These are phyloP conservation scores for Cerrena zonata DNA, from an alignment of 1,284 basidiomycete genomes.

Conservation along the genomic window DNA sequence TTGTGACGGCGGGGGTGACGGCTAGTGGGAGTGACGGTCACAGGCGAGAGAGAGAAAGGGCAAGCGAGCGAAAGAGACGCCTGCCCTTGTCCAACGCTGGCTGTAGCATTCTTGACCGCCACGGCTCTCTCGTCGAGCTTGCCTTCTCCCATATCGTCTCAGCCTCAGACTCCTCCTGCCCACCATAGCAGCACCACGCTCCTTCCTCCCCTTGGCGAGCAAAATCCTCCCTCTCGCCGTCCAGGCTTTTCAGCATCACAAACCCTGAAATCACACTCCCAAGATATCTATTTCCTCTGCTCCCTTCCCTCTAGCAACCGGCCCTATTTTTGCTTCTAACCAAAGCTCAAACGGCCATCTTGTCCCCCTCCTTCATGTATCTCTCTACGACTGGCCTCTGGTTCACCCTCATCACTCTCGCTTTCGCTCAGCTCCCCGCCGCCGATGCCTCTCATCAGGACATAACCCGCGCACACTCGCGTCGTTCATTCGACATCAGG, in stretches of 20 bases:
- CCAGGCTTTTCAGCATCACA: slow-evolving; percentile 14
- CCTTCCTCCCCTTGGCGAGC: slow-evolving; percentile 7
- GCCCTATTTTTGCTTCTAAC: neutral
- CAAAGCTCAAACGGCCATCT: slow-evolving; percentile 6
- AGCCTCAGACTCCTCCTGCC: slow-evolving; percentile 11
- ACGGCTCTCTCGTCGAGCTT: slow-evolving; percentile 7
- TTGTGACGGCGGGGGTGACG: neutral
- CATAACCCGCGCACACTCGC: slow-evolving; percentile 33
- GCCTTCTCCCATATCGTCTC: slow-evolving; percentile 9
- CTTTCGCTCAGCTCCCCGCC: slow-evolving; percentile 33
- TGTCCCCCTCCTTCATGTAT: neutral
- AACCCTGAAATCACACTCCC: too few species aligned
- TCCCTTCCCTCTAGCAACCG: neutral
- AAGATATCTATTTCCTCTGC: too few species aligned
- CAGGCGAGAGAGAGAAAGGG: too few species aligned
- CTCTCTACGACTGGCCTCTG: slow-evolving; percentile 9
- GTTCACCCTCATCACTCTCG: slow-evolving; percentile 22
- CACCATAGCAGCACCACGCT: slow-evolving; percentile 20
- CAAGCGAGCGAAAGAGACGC: too few species aligned
- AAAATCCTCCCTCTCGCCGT: slow-evolving; percentile 10
- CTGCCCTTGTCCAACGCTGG: too few species aligned
- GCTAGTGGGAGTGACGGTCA: too few species aligned
- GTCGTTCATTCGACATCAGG: slow-evolving; percentile 29
- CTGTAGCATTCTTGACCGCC: too few species aligned
- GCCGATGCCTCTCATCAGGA: slow-evolving; percentile 9